Conservation (phyloP, 2,329 filamentous ascomycete genomes). For the Colletotrichum sansevieriae region DNA sequence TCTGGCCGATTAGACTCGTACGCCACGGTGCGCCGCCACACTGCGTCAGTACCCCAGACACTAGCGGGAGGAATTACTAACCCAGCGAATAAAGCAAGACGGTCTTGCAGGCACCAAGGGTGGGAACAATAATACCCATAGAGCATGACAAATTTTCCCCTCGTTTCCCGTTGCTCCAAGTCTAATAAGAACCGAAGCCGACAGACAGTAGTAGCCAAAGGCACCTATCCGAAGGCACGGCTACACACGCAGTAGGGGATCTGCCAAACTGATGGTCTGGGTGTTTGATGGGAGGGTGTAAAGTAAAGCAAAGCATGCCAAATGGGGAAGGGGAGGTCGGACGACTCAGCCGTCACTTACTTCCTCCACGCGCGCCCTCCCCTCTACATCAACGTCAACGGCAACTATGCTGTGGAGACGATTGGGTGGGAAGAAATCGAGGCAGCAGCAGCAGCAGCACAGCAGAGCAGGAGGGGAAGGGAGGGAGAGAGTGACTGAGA, state of each 20-base stretch:
- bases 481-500: background rate
- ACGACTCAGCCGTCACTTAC: too few species aligned
- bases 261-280: constrained; percentile 13
- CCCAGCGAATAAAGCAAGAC: background rate
- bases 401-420: too few species aligned
- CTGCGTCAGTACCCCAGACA: background rate
- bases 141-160: constrained; percentile 29
- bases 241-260: background rate
- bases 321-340: too few species aligned
- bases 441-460: too few species aligned
- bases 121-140: background rate
- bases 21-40: background rate
- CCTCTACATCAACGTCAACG: too few species aligned
- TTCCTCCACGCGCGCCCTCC: too few species aligned
- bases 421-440: too few species aligned
- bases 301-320: too few species aligned
- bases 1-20: background rate
- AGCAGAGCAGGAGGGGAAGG: background rate
- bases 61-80: background rate
- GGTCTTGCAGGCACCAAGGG: constrained; percentile 1
- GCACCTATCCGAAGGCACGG: constrained; percentile 2
- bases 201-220: background rate
- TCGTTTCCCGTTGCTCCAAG: background rate
- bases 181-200: background rate
- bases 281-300: background rate